A percentile compares a stretch with the other conserved stretches of the same genome.
These are phyloP conservation scores for Tulasnella sp. DNA, from an alignment of 768 basidiomycete species.

Conservation along the genomic window DNA sequence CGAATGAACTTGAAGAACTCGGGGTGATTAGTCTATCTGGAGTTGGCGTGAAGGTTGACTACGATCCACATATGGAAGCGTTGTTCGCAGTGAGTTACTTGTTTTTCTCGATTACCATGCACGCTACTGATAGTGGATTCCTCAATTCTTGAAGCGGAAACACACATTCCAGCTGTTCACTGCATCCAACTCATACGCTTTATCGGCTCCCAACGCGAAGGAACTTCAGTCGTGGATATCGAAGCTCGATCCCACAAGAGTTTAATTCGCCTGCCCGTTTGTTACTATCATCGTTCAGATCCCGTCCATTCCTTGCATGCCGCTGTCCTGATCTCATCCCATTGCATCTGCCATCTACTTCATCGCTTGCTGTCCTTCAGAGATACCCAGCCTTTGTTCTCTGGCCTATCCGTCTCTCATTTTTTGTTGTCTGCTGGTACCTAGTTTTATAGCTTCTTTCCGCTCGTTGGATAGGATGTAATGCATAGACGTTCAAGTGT, in stretches of 20 bases:
- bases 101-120: not conserved
- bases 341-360: not conserved
- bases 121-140: not conserved
- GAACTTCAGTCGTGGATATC: slow-evolving; percentile 81
- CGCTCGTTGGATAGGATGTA: slow-evolving; percentile 11
- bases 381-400: not conserved
- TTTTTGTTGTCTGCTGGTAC: not conserved
- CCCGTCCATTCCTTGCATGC: not conserved
- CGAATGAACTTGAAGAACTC: slow-evolving; percentile 78
- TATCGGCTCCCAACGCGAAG: slow-evolving; percentile 75
- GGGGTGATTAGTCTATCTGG: slow-evolving; percentile 78
- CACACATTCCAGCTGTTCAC: slow-evolving; percentile 89
- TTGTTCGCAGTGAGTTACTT: slow-evolving; percentile 68
- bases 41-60: slow-evolving; percentile 66
- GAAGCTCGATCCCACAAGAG: slow-evolving; percentile 78
- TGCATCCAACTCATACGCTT: slow-evolving; percentile 83
- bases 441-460: slow-evolving; percentile 10
- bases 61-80: slow-evolving; percentile 81
- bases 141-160: slow-evolving; percentile 47
- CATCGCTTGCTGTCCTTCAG: slow-evolving; percentile 7
- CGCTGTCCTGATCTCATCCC: slow-evolving; percentile 1
- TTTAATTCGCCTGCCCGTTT: slow-evolving; percentile 32
- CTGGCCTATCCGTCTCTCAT: not conserved
- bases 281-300: not conserved
- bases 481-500: not conserved